Percentiles rank a stretch among this genome's conserved stretches.
These are phyloP conservation scores for Yamadazyma sp. DNA, from an alignment of 805 yeast genomes.

Conservation along the genomic window DNA sequence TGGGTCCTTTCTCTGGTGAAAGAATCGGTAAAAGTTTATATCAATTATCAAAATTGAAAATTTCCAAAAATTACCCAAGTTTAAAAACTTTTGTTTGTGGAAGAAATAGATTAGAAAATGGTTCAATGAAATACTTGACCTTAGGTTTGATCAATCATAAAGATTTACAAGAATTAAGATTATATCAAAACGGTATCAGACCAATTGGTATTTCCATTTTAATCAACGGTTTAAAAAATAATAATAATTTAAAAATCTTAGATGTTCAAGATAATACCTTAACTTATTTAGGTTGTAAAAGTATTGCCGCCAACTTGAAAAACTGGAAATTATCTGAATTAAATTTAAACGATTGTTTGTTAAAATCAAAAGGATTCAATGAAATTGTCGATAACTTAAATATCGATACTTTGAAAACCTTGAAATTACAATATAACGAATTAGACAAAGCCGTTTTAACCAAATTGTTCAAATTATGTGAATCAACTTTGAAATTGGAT, in stretches of 20 bases:
- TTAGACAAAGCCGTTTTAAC: conserved; percentile 58
- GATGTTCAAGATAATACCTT: conserved; percentile 96
- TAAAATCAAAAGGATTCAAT: conserved; percentile 75
- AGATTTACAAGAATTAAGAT: conserved; percentile 65
- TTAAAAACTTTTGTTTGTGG: conserved; percentile 93
- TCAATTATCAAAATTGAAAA: conserved; percentile 65
- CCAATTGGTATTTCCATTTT: conserved; percentile 80
- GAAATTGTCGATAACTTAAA: conserved; percentile 23
- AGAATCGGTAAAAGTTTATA: conserved; percentile 86
- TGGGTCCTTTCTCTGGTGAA: conserved; percentile 98
- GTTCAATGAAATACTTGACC: conserved; percentile 82
- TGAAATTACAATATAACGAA: conserved; percentile 11
- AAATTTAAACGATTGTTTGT: conserved; percentile 83
- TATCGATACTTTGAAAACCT: conserved; percentile 1
- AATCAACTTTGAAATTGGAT: conserved; percentile 58
- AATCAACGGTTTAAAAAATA: conserved; percentile 63
- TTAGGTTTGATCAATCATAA: conserved; percentile 80
- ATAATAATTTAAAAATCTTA: conserved; percentile 58
- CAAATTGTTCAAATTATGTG: conserved; percentile 53
- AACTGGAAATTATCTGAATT: conserved; percentile 77
- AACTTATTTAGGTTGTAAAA: conserved; percentile 66
- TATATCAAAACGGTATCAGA: conserved; percentile 96
- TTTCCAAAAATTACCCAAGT: conserved; percentile 42
- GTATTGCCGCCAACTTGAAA: conserved; percentile 42
- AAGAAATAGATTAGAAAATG: conserved; percentile 94